Conservation (phyloP, 805 yeast species). For the Metschnikowia kofuensis region DNA sequence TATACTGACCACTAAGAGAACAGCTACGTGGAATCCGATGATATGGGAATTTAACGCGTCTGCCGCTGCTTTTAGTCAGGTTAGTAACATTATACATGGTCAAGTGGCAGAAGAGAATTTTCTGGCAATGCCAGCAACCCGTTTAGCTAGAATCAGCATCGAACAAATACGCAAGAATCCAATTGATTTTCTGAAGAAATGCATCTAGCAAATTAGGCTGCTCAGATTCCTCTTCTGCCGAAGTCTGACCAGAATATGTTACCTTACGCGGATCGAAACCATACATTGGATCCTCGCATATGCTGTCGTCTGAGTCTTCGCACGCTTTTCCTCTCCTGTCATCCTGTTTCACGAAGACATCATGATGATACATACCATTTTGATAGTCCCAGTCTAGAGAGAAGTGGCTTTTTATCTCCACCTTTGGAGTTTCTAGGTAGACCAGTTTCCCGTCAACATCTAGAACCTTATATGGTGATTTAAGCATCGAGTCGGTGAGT, state of each 20-base stretch:
- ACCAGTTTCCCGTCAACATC: slow-evolving; percentile 40
- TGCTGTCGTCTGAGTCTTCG: slow-evolving; percentile 2
- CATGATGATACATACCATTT: slow-evolving; percentile 42
- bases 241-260: slow-evolving; percentile 4
- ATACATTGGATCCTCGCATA: neutral
- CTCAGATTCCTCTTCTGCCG: slow-evolving; percentile 5
- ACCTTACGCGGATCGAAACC: slow-evolving; percentile 1
- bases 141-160: slow-evolving; percentile 8
- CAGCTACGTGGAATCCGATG: slow-evolving; percentile 5
- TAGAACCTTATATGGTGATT: slow-evolving; percentile 40
- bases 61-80: slow-evolving; percentile 8
- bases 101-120: slow-evolving; percentile 9
- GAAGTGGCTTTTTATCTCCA: slow-evolving; percentile 19
- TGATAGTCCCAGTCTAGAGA: slow-evolving; percentile 24
- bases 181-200: slow-evolving; percentile 7
- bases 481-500: slow-evolving; percentile 42
- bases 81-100: slow-evolving; percentile 6
- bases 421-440: slow-evolving; percentile 24
- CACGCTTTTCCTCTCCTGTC: neutral
- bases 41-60: slow-evolving; percentile 4
- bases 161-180: slow-evolving; percentile 11
- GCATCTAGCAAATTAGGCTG: slow-evolving; percentile 4
- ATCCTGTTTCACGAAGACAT: slow-evolving; percentile 18
- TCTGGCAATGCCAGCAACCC: neutral
- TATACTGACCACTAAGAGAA: slow-evolving; percentile 3